phyloP scores from a whole-genome alignment of 768 basidiomycete species.

The Boletus speciosus region DNA sequence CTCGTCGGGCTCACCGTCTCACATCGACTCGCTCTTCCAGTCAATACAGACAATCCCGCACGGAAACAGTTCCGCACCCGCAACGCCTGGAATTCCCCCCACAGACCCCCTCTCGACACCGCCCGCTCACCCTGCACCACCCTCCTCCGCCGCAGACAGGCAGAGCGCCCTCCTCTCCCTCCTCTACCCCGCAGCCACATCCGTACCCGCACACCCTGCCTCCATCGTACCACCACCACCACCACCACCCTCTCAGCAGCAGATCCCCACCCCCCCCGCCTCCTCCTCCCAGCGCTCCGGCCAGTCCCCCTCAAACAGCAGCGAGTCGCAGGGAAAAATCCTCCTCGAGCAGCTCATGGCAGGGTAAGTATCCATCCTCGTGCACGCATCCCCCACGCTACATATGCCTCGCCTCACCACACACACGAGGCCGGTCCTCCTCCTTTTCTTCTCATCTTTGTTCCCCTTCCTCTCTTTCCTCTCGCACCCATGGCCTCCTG shows the following conservation, averaged over 20 bases:
- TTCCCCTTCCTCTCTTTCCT: conserved; percentile 10
- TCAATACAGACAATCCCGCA: conserved; percentile 1
- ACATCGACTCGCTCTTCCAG: neutral
- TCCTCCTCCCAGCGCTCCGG: conserved; percentile 52
- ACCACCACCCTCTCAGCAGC: conserved; percentile 39
- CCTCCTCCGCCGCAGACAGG: conserved; percentile 51
- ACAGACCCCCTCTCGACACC: conserved; percentile 18
- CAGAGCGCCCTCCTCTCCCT: conserved; percentile 76
- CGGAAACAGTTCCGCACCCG: conserved; percentile 41
- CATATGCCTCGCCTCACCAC: conserved; percentile 19
- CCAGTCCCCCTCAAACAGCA: conserved; percentile 48
- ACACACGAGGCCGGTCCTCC: conserved; percentile 22
- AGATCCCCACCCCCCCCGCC: conserved; percentile 68
- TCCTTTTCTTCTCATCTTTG: conserved; percentile 21
- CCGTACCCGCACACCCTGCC: conserved; percentile 26
- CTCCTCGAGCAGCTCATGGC: conserved; percentile 79
- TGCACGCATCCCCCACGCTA: neutral
- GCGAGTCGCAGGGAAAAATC: conserved; percentile 68
- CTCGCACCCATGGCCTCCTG: conserved; percentile 29
- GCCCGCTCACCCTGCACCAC: conserved; percentile 16
- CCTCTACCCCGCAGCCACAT: conserved; percentile 49
- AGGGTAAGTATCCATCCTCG: conserved; percentile 49
- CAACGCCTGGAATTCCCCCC: conserved; percentile 41
- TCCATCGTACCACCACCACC: neutral
- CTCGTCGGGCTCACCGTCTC: neutral